These are phyloP conservation scores for Byssothecium circinans DNA, from an alignment of 2,329 filamentous ascomycete genomes.

Conservation along the genomic window DNA sequence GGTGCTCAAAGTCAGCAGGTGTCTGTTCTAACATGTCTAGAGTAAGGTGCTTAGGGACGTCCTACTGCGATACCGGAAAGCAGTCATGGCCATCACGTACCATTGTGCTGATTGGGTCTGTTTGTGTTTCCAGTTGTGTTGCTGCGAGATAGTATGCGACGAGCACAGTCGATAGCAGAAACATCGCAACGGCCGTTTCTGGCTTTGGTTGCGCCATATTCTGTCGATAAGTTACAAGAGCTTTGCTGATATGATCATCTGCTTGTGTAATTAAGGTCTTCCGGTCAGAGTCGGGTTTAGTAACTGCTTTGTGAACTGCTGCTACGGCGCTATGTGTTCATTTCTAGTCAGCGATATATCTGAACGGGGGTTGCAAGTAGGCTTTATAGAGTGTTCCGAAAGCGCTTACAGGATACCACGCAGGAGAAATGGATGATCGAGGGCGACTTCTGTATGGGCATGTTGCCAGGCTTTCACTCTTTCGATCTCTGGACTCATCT, in stretches of 20 bases:
- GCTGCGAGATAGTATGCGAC: constrained; percentile 34
- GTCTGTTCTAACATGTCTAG: too few species aligned
- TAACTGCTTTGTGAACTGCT: constrained; percentile 30
- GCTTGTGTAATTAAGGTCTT: constrained; percentile 29
- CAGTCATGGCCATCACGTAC: neutral
- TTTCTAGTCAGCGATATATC: neutral
- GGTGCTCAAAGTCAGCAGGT: neutral
- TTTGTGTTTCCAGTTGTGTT: constrained; percentile 24
- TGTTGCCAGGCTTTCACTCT: constrained; percentile 19
- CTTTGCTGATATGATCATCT: constrained; percentile 29
- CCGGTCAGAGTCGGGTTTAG: constrained; percentile 21
- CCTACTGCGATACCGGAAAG: too few species aligned
- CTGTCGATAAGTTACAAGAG: constrained; percentile 26
- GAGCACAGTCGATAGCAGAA: constrained; percentile 30
- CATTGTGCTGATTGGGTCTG: constrained; percentile 29
- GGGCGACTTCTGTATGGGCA: constrained; percentile 25
- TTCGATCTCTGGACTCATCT: constrained; percentile 20
- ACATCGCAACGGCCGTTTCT: constrained; percentile 32
- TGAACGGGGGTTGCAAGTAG: neutral
- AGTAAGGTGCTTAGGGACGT: too few species aligned
- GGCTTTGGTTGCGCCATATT: constrained; percentile 23
- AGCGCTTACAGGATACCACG: constrained; percentile 23
- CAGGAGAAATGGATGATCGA: constrained; percentile 33
- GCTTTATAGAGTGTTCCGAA: neutral
- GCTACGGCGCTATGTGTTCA: constrained; percentile 18